These are phyloP conservation scores for Firmiana major DNA, from an alignment of 345 rosid species.

Conservation along the genomic window DNA sequence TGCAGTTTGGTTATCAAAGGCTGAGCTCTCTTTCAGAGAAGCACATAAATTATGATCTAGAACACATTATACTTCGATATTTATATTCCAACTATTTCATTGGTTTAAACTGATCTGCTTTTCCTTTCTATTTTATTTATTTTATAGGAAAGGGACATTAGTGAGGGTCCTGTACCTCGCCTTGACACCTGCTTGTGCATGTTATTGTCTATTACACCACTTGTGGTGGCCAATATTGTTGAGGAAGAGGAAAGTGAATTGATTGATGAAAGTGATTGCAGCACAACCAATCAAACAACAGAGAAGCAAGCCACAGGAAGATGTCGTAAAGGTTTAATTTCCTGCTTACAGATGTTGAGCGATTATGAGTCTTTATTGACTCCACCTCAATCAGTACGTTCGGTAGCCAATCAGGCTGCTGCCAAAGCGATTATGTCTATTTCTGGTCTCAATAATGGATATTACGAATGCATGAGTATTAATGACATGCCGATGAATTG, in stretches of 20 bases:
- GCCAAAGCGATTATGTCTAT: conserved; percentile 69
- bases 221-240: conserved; percentile 70
- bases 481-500: conserved; percentile 68
- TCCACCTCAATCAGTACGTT: conserved; percentile 61
- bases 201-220: conserved; percentile 72
- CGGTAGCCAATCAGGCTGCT: conserved; percentile 91
- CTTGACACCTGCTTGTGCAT: conserved; percentile 78
- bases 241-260: conserved; percentile 89
- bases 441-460: conserved; percentile 65
- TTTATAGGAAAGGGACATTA: conserved; percentile 82
- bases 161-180: conserved; percentile 92
- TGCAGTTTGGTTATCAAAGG: neutral
- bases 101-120: conserved; percentile 4
- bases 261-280: conserved; percentile 46
- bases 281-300: conserved; percentile 40
- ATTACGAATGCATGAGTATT: conserved; percentile 59
- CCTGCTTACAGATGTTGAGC: conserved; percentile 78
- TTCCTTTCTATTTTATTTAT: conserved; percentile 6
- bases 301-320: conserved; percentile 52
- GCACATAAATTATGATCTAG: neutral
- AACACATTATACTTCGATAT: neutral
- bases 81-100: neutral
- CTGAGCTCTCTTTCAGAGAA: neutral
- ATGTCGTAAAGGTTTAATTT: conserved; percentile 58
- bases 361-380: conserved; percentile 74